Percentiles rank a stretch among this genome's conserved stretches.
These are phyloP conservation scores for Sclerotinia glacialis DNA, from an alignment of 2,329 filamentous ascomycete species.

Conservation along the genomic window DNA sequence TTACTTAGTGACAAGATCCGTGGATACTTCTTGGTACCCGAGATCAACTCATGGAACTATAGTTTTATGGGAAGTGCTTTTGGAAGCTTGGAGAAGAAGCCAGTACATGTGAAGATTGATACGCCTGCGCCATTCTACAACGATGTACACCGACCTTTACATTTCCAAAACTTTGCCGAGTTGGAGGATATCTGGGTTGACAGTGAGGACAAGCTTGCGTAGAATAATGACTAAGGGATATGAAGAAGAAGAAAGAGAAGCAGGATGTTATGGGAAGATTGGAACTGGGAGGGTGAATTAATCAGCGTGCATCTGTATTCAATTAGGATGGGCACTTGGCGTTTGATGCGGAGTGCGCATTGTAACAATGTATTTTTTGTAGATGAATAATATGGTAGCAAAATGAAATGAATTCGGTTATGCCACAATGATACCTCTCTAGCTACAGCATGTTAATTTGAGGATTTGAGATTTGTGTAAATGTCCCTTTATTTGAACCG, in stretches of 20 bases:
- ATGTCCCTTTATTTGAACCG: too few relatives aligned
- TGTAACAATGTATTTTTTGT: slow-evolving; percentile 13
- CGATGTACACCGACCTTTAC: slow-evolving; percentile 84
- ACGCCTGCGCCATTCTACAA: slow-evolving; percentile 89
- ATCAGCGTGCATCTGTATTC: slow-evolving; percentile 14
- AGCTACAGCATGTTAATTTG: too few relatives aligned
- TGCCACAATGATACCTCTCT: background rate
- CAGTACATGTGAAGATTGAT: slow-evolving; percentile 88
- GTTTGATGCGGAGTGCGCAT: slow-evolving; percentile 14
- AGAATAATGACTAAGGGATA: slow-evolving; percentile 38
- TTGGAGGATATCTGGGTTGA: slow-evolving; percentile 97
- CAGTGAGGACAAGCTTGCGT: slow-evolving; percentile 88
- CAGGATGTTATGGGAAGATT: background rate
- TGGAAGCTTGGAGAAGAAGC: slow-evolving; percentile 83
- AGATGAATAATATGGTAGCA: slow-evolving; percentile 17
- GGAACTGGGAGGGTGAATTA: slow-evolving; percentile 3
- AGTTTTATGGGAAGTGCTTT: slow-evolving; percentile 95
- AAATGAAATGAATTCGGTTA: slow-evolving; percentile 8
- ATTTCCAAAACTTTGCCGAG: slow-evolving; percentile 97
- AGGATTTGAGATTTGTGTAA: too few relatives aligned
- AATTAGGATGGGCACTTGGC: slow-evolving; percentile 6
- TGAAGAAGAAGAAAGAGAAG: background rate
- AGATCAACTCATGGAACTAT: slow-evolving; percentile 92
- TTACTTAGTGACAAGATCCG: slow-evolving; percentile 89
- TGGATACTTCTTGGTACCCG: slow-evolving; percentile 94